A percentile compares a stretch with the other conserved stretches of the same genome.
These are phyloP conservation scores for Aureobasidium lini DNA, from an alignment of 2,329 filamentous ascomycete species.

Conservation along the genomic window DNA sequence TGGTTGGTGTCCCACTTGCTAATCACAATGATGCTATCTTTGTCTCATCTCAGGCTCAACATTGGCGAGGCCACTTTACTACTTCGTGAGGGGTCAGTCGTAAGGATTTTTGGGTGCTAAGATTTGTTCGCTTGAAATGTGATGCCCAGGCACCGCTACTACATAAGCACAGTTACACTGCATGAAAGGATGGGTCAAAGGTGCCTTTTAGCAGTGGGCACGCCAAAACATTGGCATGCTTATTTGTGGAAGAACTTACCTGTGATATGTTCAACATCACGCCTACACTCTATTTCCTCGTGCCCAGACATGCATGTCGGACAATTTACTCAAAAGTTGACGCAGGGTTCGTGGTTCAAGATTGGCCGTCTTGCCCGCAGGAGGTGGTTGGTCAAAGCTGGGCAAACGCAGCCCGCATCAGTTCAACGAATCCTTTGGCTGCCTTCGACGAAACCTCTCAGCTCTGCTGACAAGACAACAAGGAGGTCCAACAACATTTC, in stretches of 20 bases:
- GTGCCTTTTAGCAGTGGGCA: neutral
- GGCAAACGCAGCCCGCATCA: neutral
- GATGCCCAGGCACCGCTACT: neutral
- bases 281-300: neutral
- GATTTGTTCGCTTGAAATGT: neutral
- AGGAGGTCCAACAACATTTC: neutral
- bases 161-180: neutral
- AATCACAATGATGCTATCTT: neutral
- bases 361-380: neutral
- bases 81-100: neutral
- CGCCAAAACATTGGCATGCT: neutral
- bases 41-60: neutral
- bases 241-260: neutral
- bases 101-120: neutral
- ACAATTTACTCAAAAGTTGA: neutral
- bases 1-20: neutral
- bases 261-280: neutral
- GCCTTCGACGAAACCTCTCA: neutral
- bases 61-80: neutral
- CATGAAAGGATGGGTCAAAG: neutral
- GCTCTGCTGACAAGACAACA: conserved; percentile 3
- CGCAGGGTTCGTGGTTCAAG: neutral
- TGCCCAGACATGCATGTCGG: neutral
- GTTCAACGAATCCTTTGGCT: neutral
- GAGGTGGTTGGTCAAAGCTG: neutral